phyloP scores from a whole-genome alignment of 2,329 filamentous ascomycete species.

The Epichloe uncinata region DNA sequence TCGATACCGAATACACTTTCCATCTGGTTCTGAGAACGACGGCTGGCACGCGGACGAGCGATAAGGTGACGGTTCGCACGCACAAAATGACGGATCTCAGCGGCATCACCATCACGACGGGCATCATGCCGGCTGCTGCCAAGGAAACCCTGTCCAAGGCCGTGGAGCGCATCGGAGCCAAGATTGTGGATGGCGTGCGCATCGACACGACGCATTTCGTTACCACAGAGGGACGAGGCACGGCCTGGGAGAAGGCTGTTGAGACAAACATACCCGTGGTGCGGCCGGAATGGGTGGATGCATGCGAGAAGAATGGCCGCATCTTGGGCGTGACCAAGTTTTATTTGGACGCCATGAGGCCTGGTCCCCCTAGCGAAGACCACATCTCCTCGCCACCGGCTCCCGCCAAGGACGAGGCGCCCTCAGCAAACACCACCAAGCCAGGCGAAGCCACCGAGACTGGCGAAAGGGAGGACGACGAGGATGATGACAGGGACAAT shows the following conservation, averaged over 20 bases:
- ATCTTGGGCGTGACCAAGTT: slow-evolving; percentile 93
- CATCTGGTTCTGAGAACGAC: slow-evolving; percentile 83
- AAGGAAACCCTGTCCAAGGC: slow-evolving; percentile 62
- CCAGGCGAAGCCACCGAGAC: slow-evolving; percentile 6
- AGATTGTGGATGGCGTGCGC: slow-evolving; percentile 75
- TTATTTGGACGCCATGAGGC: slow-evolving; percentile 69
- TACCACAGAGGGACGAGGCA: slow-evolving; percentile 81
- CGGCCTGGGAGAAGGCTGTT: slow-evolving; percentile 88
- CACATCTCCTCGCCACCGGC: slow-evolving; percentile 13
- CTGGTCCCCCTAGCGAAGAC: slow-evolving; percentile 28
- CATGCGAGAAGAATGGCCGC: slow-evolving; percentile 84
- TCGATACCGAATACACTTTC: slow-evolving; percentile 93
- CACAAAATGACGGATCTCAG: slow-evolving; percentile 98
- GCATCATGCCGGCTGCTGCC: slow-evolving; percentile 61
- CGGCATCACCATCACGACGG: slow-evolving; percentile 88
- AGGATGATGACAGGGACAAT: slow-evolving; percentile 6
- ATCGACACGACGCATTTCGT: slow-evolving; percentile 99
- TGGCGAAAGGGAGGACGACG: slow-evolving; percentile 15
- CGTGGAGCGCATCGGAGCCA: slow-evolving; percentile 81
- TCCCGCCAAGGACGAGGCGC: slow-evolving; percentile 13
- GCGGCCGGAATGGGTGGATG: slow-evolving; percentile 90
- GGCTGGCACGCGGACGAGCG: slow-evolving; percentile 74
- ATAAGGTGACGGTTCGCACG: slow-evolving; percentile 74
- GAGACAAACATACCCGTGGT: slow-evolving; percentile 98
- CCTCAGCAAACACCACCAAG: slow-evolving; percentile 14